Percentiles rank a stretch among this genome's conserved stretches.
Conservation (phyloP, 352 stramenopile species). For the Pythium myriotylum region DNA sequence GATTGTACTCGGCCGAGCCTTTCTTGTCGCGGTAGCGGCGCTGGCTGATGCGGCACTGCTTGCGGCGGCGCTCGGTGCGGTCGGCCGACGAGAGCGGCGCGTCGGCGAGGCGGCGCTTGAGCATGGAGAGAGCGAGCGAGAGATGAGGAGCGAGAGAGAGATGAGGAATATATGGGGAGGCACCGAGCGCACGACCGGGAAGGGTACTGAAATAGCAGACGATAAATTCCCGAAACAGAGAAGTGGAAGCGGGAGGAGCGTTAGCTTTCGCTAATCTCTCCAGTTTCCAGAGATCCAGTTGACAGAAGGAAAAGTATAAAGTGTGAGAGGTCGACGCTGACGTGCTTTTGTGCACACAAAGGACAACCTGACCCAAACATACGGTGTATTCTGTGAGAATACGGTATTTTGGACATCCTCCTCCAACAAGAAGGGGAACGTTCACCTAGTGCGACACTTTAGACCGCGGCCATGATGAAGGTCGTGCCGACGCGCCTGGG, state of each 20-base stretch:
- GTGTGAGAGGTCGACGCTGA: too few species aligned
- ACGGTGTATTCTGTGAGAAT: too few species aligned
- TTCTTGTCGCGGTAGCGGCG: conserved; percentile 73
- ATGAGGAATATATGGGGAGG: too few species aligned
- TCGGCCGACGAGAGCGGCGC: conserved; percentile 12
- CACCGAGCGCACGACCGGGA: too few species aligned
- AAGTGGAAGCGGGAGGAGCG: background rate
- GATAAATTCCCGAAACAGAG: background rate
- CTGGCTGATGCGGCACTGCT: conserved; percentile 71
- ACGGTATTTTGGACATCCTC: too few species aligned
- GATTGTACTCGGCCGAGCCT: conserved; percentile 64
- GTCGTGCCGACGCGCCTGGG: conserved; percentile 36
- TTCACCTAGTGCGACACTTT: conserved; percentile 15
- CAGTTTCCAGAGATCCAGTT: conserved; percentile 11
- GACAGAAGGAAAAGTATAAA: conserved; percentile 5
- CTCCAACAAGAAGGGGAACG: too few species aligned
- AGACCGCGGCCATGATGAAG: conserved; percentile 19
- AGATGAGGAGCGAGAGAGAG: too few species aligned
- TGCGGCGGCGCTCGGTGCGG: conserved; percentile 45
- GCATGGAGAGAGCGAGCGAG: too few species aligned
- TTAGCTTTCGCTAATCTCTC: conserved; percentile 17
- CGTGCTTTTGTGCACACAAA: too few species aligned
- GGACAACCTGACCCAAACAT: too few species aligned
- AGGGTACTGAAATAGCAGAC: conserved; percentile 12
- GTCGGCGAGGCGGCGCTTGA: conserved; percentile 14